Evolutionary conservation across 1,284 basidiomycete species (phyloP), one percentile per base, ranked within the genome.

Genomic region (Cryptococcus wingfieldii): DNA sequence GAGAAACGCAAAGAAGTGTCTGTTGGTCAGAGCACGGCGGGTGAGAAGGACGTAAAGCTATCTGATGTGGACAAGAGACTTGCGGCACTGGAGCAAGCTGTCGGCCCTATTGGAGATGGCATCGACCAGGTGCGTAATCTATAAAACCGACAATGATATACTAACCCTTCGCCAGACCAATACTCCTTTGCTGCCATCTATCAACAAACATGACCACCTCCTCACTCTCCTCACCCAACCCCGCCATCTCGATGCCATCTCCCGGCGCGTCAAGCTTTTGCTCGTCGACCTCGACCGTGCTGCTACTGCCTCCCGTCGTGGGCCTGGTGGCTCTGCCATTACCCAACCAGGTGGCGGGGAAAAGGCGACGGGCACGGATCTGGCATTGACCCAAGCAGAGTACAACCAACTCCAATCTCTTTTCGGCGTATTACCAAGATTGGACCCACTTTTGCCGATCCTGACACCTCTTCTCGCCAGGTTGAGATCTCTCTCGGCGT

Each of bases 211-310:
- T 39, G 91, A 90, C 69, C 85, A 86, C 28, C 59, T 72, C 55
- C 80, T 98, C 31, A 85, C 86, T 2, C 81, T 98, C 14, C 84
- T 98, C 50, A 90, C 93, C 0, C 93, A 98, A 79, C 95, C 96
- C 0, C 86, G 93, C 6, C 94, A 98, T 72, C 86, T 98, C 39
- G 95, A 98, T 74, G 88, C 91, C n/a, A 89, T 98, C 61, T 92
- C 92, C 1, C 84, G 94, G 16, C 86, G 95, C 8, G 84, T 98
- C 63, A 98, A 98, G 69, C 80, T 97, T 9, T 84, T 98, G 16
- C 82, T 95, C 8, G 88, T 91, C 0, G 95, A 98, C 73, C 83
- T 98, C 54, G 95, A 98, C 58, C 85, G 93, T 18, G 84, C 87
- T 1, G 86, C 88, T 52, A 82, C 82, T 47, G 71, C 77, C 1